Evolutionary conservation across 495 filamentous ascomycete species (phyloP), one percentile per base, ranked within the genome.

Genomic region (Hyaloscypha bicolor): DNA sequence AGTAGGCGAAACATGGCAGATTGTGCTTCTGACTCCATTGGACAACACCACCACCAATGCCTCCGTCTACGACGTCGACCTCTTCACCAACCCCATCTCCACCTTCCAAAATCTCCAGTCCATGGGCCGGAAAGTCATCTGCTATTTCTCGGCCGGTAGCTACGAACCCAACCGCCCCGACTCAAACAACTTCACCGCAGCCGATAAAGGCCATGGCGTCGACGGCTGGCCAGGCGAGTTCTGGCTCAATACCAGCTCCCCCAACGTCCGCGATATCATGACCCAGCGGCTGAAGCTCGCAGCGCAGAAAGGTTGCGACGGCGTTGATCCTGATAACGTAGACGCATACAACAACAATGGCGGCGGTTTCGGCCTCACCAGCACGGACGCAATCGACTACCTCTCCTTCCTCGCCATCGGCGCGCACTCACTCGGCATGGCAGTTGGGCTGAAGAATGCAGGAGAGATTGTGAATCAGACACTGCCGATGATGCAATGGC

Each of bases 311-410:
- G 86, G 87, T 35, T 92, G 90, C 68, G 88, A 90, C 68, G 90
- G 84, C 4, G 85, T 92, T 4, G 89, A 92, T 71, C 87, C 88
- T 0, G 90, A 92, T 67, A 92, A 92, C 69, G 80, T 91, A 14
- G 90, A 91, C 68, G 90, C 81, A 2, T 91, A 90, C 68, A 79
- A 83, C 63, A 85, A 85, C 63, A 66, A 82, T 0, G 87, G 86
- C 64, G 86, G 85, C 66, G 88, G 87, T 0, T 74, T 91, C 31
- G 74, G 70, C 5, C 76, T 92, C n/a, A 90, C 83, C 3, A 12
- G 81, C 39, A 68, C 75, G 0, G 84, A 89, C 64, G 79, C 88
- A 0, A 76, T 87, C 45, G 72, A 84, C 70, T 91, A 84, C 64
- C 72, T 91, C 25, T 77, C 78, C 9, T 92, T 85, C 76, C 79